Base-by-base conservation (phyloP, 2,329 filamentous ascomycete genomes). In the Dissoconium aciculare region DNA sequence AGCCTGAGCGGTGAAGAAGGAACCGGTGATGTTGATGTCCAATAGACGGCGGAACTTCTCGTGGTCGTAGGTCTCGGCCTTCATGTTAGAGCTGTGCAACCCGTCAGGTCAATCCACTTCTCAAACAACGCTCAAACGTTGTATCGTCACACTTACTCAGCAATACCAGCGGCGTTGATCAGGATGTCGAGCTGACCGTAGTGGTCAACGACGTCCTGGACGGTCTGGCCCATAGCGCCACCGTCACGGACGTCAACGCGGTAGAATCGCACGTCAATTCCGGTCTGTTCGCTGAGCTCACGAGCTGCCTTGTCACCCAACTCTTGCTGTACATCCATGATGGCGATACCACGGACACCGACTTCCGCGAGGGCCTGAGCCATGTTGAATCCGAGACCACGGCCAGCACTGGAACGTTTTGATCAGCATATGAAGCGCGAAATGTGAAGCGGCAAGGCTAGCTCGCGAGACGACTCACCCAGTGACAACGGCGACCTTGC, bases 21-120 rank as follows among this genome's bases (percentile, higher is more conserved):
- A 76, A 31, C 80, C 80, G 5, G 71, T 83, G 21, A 84, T 60
- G 66, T 85, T 87, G 63, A 85, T 83, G 54, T 85, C 78, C 46
- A 85, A 74, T 17, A 84, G 68, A 33, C 73, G 72, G 28, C 77
- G 74, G 67, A 82, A 85, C 67, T 78, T 80, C 54, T 74, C 69
- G 15, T 69, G 66, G 51, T 80, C 71, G 59, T 85, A 84, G 12
- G 64, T 72, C 65, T 84, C 79, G 29, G 78, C 78, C 55, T 78
- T 78, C 62, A 84, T 79, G 66, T 84, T 84, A 53, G 78, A 83
- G 55, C 64, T 67, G 42, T 13, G 41, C n/a, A n/a, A 26, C 19
- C 38, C 25, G 39, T 44, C 24, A 38, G 36, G 8, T 23, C n/a
- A n/a, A n/a, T n/a, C n/a, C n/a, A n/a, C n/a, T n/a, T n/a, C n/a